phyloP scores from a whole-genome alignment of 768 basidiomycete genomes.

The Coprinopsis cinerea region DNA sequence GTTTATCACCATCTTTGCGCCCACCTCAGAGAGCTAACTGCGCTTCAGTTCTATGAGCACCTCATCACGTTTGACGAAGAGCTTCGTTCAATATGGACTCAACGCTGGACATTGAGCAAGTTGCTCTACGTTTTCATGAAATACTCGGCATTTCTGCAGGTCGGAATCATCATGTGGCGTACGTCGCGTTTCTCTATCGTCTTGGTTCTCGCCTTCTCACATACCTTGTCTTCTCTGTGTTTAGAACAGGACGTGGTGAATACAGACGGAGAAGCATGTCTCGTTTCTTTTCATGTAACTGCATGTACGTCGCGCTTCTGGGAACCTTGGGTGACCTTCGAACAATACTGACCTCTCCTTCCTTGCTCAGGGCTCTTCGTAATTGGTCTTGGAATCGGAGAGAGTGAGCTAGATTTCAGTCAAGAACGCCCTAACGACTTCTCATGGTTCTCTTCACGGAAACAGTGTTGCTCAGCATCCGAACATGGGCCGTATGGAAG shows the following conservation, averaged over 20 bases:
- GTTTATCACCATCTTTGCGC: slow-evolving; percentile 3
- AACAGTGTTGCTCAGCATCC: slow-evolving; percentile 15
- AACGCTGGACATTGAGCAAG: slow-evolving; percentile 14
- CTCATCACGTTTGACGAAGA: slow-evolving; percentile 17
- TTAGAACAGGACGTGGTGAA: too few relatives aligned
- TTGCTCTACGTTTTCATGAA: slow-evolving; percentile 17
- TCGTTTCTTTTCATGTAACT: too few relatives aligned
- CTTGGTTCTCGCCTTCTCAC: neutral
- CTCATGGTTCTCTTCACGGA: too few relatives aligned
- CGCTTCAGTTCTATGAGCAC: slow-evolving; percentile 17
- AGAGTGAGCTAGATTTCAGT: slow-evolving; percentile 11
- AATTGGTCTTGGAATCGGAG: slow-evolving; percentile 15
- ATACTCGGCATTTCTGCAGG: slow-evolving; percentile 18
- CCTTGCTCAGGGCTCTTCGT: slow-evolving; percentile 13
- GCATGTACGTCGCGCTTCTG: too few relatives aligned
- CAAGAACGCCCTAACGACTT: neutral
- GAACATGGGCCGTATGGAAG: slow-evolving; percentile 19
- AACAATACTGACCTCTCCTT: neutral
- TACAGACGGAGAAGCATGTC: too few relatives aligned
- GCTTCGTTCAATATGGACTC: slow-evolving; percentile 15
- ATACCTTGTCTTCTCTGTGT: neutral
- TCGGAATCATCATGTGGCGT: slow-evolving; percentile 18
- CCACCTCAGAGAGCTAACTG: neutral
- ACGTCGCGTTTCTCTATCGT: neutral
- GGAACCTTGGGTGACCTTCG: too few relatives aligned